phyloP scores from a whole-genome alignment of 2,329 filamentous ascomycete species.

The Nothophaeocryptopus gaeumannii region DNA sequence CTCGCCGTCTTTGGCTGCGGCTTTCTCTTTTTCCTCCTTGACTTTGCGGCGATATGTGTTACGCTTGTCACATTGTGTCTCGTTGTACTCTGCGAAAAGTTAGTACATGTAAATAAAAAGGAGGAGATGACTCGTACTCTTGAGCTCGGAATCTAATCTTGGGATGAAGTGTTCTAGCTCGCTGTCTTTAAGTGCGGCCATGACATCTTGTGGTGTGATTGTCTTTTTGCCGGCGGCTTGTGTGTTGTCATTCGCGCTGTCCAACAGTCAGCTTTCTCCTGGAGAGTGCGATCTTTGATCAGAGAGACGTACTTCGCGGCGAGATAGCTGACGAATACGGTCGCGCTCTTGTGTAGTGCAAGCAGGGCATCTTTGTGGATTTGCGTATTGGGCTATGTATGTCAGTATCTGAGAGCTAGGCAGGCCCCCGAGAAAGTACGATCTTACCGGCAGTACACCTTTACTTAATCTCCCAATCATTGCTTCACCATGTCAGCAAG shows the following conservation, averaged over 20 bases:
- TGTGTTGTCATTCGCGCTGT: conserved; percentile 71
- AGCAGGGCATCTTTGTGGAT: conserved; percentile 79
- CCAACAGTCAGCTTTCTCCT: conserved; percentile 6
- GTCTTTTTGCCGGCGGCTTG: conserved; percentile 69
- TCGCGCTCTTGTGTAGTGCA: conserved; percentile 76
- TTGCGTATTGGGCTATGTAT: conserved; percentile 62
- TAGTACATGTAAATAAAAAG: conserved; percentile 2
- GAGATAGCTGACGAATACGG: conserved; percentile 79
- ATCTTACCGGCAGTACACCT: conserved; percentile 12
- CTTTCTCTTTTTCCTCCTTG: conserved; percentile 58
- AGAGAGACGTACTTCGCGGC: conserved; percentile 62
- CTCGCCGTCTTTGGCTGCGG: conserved; percentile 14
- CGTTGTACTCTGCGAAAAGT: conserved; percentile 61
- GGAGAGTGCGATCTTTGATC: neutral
- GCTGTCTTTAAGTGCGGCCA: conserved; percentile 71
- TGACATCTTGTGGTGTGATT: conserved; percentile 71
- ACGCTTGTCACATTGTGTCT: conserved; percentile 70
- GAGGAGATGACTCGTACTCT: conserved; percentile 54
- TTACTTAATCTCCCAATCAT: conserved; percentile 8
- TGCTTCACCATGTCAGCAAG: conserved; percentile 1
- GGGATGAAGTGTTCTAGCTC: conserved; percentile 72
- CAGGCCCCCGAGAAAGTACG: conserved; percentile 38
- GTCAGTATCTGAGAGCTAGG: conserved; percentile 71
- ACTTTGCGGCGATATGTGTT: conserved; percentile 69
- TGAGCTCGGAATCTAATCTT: conserved; percentile 71